Base-by-base conservation (phyloP, 108 stramenopile genomes). In the Pseudonitzschia delicatissima region DNA sequence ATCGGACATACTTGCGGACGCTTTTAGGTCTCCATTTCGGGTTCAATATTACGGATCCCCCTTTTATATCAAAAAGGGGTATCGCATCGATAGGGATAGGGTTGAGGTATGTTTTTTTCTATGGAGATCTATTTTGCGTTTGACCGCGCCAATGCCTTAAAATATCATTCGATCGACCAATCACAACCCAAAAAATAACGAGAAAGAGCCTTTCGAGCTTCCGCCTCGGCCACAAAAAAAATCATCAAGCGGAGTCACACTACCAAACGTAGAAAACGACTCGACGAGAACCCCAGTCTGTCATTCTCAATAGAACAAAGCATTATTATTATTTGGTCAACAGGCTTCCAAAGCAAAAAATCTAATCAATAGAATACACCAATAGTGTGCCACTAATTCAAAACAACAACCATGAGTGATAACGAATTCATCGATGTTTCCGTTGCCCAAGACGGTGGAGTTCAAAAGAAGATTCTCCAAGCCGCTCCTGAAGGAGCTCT, bases 381-480 rank as follows among this genome's bases (percentile, higher is more conserved):
- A 44, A 44, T n/a, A 44, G 2, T 1, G 7, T 5, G 6, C 42
- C 42, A 23, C 13, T 23, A 6, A 23, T 13, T 7, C n/a, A 44
- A 28, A 47, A 33, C 9, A 45, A 68, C 5, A 29, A 36, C n/a
- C 3, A 68, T 47, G 25, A 50, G 27, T 18, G 64, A 73, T 17
- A 53, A 21, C 27, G 70, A 60, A 9, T 80, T 51, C 44, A 77
- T 94, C 58, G 95, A 96, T 71, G 89, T 96, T 23, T 86, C 85
- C 53, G 47, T 76, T 27, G 84, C 85, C 57, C 82, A 94, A 74
- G 90, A 96, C 76, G 96, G 96, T 20, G 96, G 96, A 17, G 69
- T 96, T 29, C 62, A 80, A 68, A 96, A 96, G 67, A 92, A 87
- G 29, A 88, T 94, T 49, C 27, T 88, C 20, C 52, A 87, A 59